Base-by-base conservation (phyloP, 805 yeast genomes). In the Candida loeiensis region DNA sequence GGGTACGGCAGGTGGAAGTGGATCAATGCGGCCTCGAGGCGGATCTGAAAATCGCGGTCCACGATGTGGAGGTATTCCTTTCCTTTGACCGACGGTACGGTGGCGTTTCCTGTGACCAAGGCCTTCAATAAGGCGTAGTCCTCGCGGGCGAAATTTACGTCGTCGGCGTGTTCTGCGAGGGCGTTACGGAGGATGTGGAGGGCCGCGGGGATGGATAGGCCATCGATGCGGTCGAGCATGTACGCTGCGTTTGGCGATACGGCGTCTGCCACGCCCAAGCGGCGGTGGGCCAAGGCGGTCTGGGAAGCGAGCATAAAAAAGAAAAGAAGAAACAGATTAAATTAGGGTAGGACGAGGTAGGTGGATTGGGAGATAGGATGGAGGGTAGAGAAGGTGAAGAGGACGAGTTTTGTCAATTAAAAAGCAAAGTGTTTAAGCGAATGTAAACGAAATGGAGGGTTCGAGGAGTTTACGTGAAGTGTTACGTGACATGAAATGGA, bases 1-100 rank as follows among this genome's bases (percentile, higher is more conserved):
- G 85, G 82, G 46, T 79, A 79, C 4, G 84, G 83, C 4, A 81
- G 74, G 52, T 68, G 71, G 47, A 43, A 64, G 13, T 60, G 63
- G 14, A 60, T 61, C 31, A 74, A 51, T 21, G 65, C 69, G 4
- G 78, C 78, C 42, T 72, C 71, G 22, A 67, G 53, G 43, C 58
- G 61, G 26, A 60, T 55, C 31, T 65, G 66, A 13, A 68, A 50
- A 7, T 46, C 44, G 68, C 69, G 63, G 24, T 61, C 58, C 2
- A 30, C 34, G 17, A 47, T 38, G 9, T 17, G 14, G 20, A 46
- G 39, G 25, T 48, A 48, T n/a, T 24, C 16, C 26, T 38, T 35
- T 25, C 40, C 42, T 20, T 43, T 43, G 25, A 40, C 34, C 6
- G 44, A 43, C 9, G 26, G 40, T 14, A n/a, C 18, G 8, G 20